phyloP scores from a whole-genome alignment of 2,329 filamentous ascomycete genomes.

The Mycosphaerelloides madeirae region DNA sequence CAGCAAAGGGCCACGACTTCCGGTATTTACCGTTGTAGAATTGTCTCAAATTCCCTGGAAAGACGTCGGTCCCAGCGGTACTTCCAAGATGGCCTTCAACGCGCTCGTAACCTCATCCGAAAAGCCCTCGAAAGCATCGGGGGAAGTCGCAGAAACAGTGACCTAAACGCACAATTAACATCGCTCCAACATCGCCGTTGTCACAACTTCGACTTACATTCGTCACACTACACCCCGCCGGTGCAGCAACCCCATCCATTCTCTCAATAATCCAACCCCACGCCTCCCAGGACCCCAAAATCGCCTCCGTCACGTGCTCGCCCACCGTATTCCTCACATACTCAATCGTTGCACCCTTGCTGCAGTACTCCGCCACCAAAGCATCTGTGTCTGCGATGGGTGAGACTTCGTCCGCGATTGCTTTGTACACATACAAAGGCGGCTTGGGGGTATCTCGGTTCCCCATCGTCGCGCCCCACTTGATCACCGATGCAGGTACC shows the following conservation, averaged over 20 bases:
- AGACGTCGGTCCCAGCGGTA: not conserved
- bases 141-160: too few relatives aligned
- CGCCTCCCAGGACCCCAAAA: conserved; percentile 33
- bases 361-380: conserved; percentile 39
- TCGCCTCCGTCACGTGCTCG: conserved; percentile 44
- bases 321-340: conserved; percentile 42
- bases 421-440: conserved; percentile 48
- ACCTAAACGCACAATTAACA: not conserved
- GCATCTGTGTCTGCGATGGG: conserved; percentile 40
- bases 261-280: conserved; percentile 2
- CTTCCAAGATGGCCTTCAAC: not conserved
- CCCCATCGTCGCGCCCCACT: conserved; percentile 29
- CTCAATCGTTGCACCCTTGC: conserved; percentile 35
- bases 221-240: conserved; percentile 1
- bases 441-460: conserved; percentile 38
- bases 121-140: not conserved
- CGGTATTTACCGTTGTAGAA: too few relatives aligned
- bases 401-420: conserved; percentile 42
- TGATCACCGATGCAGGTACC: conserved; percentile 20
- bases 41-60: conserved; percentile 1
- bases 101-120: not conserved
- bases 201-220: not conserved
- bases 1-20: too few relatives aligned
- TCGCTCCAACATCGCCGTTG: not conserved
- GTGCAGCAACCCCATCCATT: not conserved